These are phyloP conservation scores for Entamoeba invadens DNA, from an alignment of 208 protist genomes.

Conservation along the genomic window DNA sequence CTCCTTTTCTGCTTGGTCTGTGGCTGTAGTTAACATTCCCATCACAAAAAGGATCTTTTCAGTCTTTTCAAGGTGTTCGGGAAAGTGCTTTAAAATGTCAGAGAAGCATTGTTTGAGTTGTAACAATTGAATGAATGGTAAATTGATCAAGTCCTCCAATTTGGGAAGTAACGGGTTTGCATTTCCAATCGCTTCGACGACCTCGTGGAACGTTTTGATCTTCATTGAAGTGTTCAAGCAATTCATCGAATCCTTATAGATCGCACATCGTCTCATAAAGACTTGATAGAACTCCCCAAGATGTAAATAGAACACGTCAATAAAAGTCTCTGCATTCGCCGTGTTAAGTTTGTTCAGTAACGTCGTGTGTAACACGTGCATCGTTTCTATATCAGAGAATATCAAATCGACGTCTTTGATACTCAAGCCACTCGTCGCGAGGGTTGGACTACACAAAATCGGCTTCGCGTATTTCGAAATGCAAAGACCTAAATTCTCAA, in stretches of 20 bases:
- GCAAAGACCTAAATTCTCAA: neutral
- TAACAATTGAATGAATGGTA: neutral
- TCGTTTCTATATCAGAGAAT: neutral
- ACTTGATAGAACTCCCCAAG: neutral
- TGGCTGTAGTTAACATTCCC: neutral
- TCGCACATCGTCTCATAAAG: neutral
- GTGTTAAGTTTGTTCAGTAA: neutral
- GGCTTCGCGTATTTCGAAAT: neutral
- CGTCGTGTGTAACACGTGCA: neutral
- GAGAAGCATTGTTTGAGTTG: neutral
- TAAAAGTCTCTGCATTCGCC: neutral
- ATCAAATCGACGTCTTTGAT: neutral
- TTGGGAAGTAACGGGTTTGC: neutral
- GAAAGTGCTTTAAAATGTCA: neutral
- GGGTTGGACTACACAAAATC: neutral
- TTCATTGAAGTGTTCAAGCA: neutral
- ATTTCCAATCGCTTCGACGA: neutral
- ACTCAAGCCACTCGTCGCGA: neutral
- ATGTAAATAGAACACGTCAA: neutral
- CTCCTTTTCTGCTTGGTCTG: neutral
- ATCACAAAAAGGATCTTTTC: neutral
- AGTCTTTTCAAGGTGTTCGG: neutral
- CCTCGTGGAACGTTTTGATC: neutral
- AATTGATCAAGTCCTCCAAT: neutral
- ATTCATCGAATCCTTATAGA: neutral